Conservation (phyloP, 495 filamentous ascomycete species). For the Lichenothelia convexa region DNA sequence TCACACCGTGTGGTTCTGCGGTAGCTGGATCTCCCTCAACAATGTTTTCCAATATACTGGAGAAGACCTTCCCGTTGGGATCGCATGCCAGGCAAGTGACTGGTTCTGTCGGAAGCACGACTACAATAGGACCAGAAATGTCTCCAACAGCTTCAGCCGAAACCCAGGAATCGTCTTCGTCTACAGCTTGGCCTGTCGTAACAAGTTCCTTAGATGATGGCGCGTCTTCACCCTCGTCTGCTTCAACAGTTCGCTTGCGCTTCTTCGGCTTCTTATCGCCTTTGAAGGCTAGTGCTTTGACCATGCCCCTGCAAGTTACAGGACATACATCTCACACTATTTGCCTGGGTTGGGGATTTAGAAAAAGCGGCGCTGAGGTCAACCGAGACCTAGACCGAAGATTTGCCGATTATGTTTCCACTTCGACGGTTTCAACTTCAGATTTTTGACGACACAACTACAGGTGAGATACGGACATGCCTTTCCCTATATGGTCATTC, state of each 20-base stretch:
- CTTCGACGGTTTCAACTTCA: too few relatives aligned
- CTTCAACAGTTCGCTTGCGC: conserved; percentile 57
- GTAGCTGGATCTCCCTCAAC: conserved; percentile 56
- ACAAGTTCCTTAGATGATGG: conserved; percentile 25
- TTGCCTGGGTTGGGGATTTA: too few relatives aligned
- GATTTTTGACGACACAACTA: too few relatives aligned
- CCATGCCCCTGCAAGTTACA: too few relatives aligned
- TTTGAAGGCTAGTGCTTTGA: conserved; percentile 84
- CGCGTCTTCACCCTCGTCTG: conserved; percentile 19
- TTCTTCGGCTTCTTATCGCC: conserved; percentile 79
- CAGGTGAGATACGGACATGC: too few relatives aligned
- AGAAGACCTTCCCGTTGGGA: conserved; percentile 65
- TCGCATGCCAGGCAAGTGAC: conserved; percentile 68
- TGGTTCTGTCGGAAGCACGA: conserved; percentile 52
- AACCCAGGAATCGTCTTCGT: conserved; percentile 75
- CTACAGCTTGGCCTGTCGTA: conserved; percentile 22
- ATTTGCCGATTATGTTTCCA: too few relatives aligned
- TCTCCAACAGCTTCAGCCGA: conserved; percentile 59
- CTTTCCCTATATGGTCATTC: too few relatives aligned
- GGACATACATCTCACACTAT: too few relatives aligned
- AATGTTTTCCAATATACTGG: conserved; percentile 62
- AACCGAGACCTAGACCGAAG: too few relatives aligned
- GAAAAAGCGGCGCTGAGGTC: too few relatives aligned
- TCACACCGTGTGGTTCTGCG: conserved; percentile 83
- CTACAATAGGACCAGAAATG: conserved; percentile 65